Evolutionary conservation across 2,329 filamentous ascomycete species (phyloP).

Genomic region (Chrysoporthe deuterocubensis): DNA sequence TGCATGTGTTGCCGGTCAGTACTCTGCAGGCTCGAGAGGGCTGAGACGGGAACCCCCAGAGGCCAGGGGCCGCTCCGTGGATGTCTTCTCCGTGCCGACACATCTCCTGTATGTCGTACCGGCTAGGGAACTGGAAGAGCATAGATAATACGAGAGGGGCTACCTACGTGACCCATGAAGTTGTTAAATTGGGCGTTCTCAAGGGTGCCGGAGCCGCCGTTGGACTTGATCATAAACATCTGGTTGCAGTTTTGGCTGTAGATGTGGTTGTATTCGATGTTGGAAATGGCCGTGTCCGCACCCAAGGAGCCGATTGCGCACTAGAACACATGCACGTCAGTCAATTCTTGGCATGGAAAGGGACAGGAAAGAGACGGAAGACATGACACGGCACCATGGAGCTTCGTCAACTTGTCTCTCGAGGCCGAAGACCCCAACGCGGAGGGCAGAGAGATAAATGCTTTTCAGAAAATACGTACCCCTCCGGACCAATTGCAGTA

Average conservation of each 20-base stretch:
- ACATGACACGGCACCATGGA: too few species aligned
- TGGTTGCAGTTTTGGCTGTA: conserved; percentile 65
- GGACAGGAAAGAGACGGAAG: neutral
- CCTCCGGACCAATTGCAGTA: conserved; percentile 65
- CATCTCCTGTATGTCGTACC: neutral
- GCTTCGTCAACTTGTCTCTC: too few species aligned
- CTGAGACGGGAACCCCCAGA: neutral
- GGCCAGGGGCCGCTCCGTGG: neutral
- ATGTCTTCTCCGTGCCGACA: neutral
- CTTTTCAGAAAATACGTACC: neutral
- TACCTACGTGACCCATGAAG: conserved; percentile 56
- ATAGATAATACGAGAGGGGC: neutral
- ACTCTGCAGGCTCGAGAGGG: neutral
- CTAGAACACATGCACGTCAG: neutral
- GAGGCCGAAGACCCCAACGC: too few species aligned
- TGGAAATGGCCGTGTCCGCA: conserved; percentile 49
- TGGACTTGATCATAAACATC: conserved; percentile 67
- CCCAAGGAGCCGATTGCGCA: conserved; percentile 61
- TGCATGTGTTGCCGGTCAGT: neutral
- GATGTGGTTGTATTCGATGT: conserved; percentile 59
- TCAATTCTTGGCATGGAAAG: neutral
- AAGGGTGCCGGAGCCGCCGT: conserved; percentile 59
- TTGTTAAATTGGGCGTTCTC: conserved; percentile 56
- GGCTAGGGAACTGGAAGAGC: neutral
- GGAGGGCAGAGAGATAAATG: neutral